Evolutionary conservation across 768 basidiomycete species (phyloP), one percentile per base, ranked within the genome.

Genomic region (Lactarius quietus): DNA sequence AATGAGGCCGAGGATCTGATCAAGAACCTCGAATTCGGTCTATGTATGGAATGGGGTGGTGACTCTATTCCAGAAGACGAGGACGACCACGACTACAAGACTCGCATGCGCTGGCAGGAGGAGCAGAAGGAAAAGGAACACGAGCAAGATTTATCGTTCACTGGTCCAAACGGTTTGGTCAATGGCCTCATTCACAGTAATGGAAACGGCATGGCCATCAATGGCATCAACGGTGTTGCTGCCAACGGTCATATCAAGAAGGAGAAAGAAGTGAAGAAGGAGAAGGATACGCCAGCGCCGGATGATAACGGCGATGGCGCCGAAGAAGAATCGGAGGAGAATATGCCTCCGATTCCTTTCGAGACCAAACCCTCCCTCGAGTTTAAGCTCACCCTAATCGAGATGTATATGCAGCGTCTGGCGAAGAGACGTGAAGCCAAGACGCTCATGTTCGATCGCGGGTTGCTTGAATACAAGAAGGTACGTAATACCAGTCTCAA

Each of bases 1-100:
- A 97, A 99, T 74, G 96, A 99, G 59, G 96, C 96, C 0, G 96
- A 99, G 74, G 89, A 95, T 71, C 77, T 93, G 2, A 89, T 98
- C 68, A 98, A 98, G 76, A 94, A 98, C 73, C 81, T 99, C 68
- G 95, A 98, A 73, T 98, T 98, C 70, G 96, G 93, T 2, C 78
- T 95, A n/a, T 93, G 93, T 66, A 80, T 84, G 26, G 83, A 86
- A 36, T 96, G 86, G 73, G 95, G 90, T 1, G 97, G 96, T 2
- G 92, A 92, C 71, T 80, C 88, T 69, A 87, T 89, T 61, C 77
- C 81, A 3, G 90, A 93, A 69, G 93, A 92, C 69, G 88, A 87
- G 67, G 85, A 87, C 67, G 93, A 94, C 67, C 77, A 78, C 7
- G 90, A 90, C 69, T 89, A 92, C 52, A 83, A 83, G 66, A 89